These are phyloP conservation scores for Pichia exigua DNA, from an alignment of 805 yeast genomes.

Conservation along the genomic window DNA sequence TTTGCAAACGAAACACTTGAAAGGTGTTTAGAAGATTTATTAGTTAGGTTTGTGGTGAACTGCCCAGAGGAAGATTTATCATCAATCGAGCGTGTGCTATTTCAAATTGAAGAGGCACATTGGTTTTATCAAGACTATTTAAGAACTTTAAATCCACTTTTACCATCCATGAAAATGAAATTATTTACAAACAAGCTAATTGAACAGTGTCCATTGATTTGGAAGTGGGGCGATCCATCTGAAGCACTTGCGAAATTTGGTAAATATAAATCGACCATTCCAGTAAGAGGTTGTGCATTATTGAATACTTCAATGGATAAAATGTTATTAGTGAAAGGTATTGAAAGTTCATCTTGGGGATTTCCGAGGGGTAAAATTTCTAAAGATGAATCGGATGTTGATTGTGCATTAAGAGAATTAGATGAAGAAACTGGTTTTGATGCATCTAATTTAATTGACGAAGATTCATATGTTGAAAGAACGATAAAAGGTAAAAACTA, in stretches of 20 bases:
- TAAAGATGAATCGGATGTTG: constrained; percentile 80
- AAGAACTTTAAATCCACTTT: constrained; percentile 58
- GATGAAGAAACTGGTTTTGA: constrained; percentile 93
- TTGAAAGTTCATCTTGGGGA: constrained; percentile 77
- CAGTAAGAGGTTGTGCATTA: constrained; percentile 93
- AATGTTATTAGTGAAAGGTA: constrained; percentile 74
- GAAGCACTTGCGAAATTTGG: constrained; percentile 75
- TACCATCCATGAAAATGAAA: constrained; percentile 75
- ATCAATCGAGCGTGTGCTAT: constrained; percentile 72
- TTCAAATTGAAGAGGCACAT: constrained; percentile 96
- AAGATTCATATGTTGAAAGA: constrained; percentile 71
- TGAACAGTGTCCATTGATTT: constrained; percentile 63
- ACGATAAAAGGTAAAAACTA: constrained; percentile 78
- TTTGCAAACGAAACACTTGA: constrained; percentile 62
- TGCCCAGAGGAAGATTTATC: constrained; percentile 88
- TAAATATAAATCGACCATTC: constrained; percentile 79
- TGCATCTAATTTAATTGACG: constrained; percentile 56
- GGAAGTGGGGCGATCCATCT: constrained; percentile 81
- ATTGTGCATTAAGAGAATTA: constrained; percentile 88
- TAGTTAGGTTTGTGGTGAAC: constrained; percentile 85
- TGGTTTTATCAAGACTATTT: constrained; percentile 93
- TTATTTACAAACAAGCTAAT: constrained; percentile 61
- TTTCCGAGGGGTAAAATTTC: constrained; percentile 97
- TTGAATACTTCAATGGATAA: constrained; percentile 64
- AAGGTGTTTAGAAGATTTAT: constrained; percentile 72